phyloP scores from a whole-genome alignment of 2,329 filamentous ascomycete species.

The Sclerotinia sclerotiorum region DNA sequence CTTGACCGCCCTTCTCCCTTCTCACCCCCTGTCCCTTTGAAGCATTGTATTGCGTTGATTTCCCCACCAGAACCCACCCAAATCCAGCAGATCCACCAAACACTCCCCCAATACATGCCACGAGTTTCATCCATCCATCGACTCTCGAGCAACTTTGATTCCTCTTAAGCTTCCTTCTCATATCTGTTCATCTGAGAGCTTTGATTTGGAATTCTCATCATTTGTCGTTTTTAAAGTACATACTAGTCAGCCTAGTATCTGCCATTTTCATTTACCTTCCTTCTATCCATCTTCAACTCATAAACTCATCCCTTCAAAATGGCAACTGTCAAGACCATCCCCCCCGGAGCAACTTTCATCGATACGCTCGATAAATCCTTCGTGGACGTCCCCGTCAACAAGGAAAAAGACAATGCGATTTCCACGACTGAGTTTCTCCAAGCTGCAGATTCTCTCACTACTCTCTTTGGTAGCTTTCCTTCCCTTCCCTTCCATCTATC shows the following conservation, averaged over 20 bases:
- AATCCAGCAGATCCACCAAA: neutral
- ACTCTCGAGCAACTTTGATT: neutral
- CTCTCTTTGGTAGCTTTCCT: constrained; percentile 69
- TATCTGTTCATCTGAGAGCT: constrained; percentile 4
- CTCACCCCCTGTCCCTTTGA: neutral
- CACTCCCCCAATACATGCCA: neutral
- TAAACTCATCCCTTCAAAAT: constrained; percentile 26
- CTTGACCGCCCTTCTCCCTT: constrained; percentile 15
- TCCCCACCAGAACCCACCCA: neutral
- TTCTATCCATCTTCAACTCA: neutral
- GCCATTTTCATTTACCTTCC: neutral
- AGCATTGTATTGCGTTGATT: no score
- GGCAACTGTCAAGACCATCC: constrained; percentile 36
- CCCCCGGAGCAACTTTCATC: constrained; percentile 66
- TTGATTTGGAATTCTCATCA: neutral
- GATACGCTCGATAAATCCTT: constrained; percentile 83
- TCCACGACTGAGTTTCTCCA: constrained; percentile 86
- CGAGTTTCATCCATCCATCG: constrained; percentile 20
- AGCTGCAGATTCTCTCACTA: constrained; percentile 81
- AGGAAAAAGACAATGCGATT: constrained; percentile 72
- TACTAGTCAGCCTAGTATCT: no score
- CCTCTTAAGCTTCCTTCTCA: neutral
- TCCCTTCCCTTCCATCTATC: neutral
- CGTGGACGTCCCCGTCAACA: constrained; percentile 74
- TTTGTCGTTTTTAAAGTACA: neutral